Conservation (phyloP, 345 rosid species). For the Eucalyptus cloeziana region DNA sequence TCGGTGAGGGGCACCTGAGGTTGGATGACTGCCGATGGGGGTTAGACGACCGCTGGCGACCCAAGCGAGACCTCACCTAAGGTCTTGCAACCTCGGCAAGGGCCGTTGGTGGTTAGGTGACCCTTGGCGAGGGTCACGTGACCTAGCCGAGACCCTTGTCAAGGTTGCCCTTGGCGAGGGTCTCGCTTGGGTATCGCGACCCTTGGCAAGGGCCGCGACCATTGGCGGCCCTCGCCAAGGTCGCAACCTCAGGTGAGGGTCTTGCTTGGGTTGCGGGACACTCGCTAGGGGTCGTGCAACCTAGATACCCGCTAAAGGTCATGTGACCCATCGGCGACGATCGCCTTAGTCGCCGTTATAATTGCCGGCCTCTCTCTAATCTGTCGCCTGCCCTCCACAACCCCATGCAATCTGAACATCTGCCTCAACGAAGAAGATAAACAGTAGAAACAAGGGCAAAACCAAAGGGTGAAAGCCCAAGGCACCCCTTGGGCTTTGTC, state of each 20-base stretch:
- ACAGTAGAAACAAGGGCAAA: rapidly evolving
- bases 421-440: rapidly evolving
- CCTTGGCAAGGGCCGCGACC: rapidly evolving
- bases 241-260: rapidly evolving
- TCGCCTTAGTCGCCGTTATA: rapidly evolving
- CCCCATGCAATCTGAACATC: rapidly evolving
- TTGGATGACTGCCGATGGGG: rapidly evolving
- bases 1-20: rapidly evolving
- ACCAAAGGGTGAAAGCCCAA: no score
- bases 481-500: no score
- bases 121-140: rapidly evolving
- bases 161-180: rapidly evolving
- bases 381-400: rapidly evolving
- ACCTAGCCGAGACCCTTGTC: no score
- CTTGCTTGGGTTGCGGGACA: rapidly evolving
- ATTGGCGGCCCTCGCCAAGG: rapidly evolving
- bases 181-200: rapidly evolving
- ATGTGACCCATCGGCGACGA: rapidly evolving
- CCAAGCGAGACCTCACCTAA: rapidly evolving
- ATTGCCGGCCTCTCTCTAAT: rapidly evolving
- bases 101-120: rapidly evolving
- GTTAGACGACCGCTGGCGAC: rapidly evolving
- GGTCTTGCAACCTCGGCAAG: rapidly evolving
- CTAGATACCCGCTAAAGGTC: rapidly evolving
- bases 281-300: rapidly evolving